Base-by-base conservation (phyloP, 257 asterid genomes). In the Handroanthus guayacan region DNA sequence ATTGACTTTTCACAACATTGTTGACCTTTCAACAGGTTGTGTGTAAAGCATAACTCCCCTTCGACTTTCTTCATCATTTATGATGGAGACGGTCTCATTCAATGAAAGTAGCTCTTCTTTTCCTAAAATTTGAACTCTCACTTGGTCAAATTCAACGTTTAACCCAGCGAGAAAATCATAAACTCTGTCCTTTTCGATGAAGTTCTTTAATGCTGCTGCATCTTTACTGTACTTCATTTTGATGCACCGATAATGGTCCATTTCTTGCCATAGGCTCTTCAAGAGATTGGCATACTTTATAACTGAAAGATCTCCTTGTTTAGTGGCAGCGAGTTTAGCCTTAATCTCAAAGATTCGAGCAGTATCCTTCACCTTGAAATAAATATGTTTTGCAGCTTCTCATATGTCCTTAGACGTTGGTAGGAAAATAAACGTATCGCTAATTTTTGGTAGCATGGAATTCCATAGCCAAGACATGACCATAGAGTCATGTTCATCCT, bases 381-480 rank as follows among this genome's bases (percentile, higher is more conserved):
- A 69, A 0, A 62, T 69, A 7, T 34, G 34, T 51, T 51, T 14
- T 11, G 18, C 38, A 14, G 63, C 25, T 1, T 71, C 66, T 67
- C 54, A 55, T 5, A 56, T 71, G 3, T 71, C 54, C 6, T 71
- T 71, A 2, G 39, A 9, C 0, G 18, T 71, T 16, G 2, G 2
- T 2, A 71, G 14, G 8, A 71, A 36, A 54, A 71, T 71, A 20
- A 48, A 71, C 0, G 54, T 55, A 18, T 71, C 55, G 16, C 56
- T 71, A 2, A 71, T 56, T 6, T 71, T 54, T 55, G 54, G 75
- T 0, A 16, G 4, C 67, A 54, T 71, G 2, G 54, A 71, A 54
- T 55, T 71, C 37, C 25, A 37, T 0, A 12, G 10, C 13, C 48
- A 37, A 12, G 47, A 39, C 48, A 62, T 36, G 48, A 62, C 41